Percentiles rank a stretch among this genome's conserved stretches.
Conservation (phyloP, 768 basidiomycete species). For the Antrodiella citrinella region DNA sequence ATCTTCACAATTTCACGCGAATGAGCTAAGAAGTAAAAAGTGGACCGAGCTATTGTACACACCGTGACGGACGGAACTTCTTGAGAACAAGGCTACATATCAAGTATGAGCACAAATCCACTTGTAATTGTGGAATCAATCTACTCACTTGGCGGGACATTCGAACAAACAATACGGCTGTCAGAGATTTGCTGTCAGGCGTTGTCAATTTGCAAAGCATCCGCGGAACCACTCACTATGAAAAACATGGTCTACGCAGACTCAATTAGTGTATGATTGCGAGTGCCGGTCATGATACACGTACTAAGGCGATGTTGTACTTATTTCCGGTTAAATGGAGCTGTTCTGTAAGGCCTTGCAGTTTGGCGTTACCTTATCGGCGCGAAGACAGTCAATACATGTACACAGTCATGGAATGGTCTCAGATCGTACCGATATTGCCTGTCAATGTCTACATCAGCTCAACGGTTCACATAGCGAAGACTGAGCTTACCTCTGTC, state of each 20-base stretch:
- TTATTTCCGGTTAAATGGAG: conserved; percentile 21
- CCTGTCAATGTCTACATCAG: conserved; percentile 1
- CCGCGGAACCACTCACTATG: conserved; percentile 34
- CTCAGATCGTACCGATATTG: conserved; percentile 13
- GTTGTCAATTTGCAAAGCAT: neutral
- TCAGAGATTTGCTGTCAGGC: neutral
- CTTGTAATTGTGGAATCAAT: neutral
- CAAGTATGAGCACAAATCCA: neutral
- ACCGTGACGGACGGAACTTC: conserved; percentile 48
- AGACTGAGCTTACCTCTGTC: conserved; percentile 18
- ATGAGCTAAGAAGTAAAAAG: too few relatives aligned
- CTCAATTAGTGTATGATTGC: neutral
- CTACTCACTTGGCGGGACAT: conserved; percentile 56
- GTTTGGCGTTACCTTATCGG: conserved; percentile 19
- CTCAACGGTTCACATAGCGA: neutral
- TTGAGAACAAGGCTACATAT: conserved; percentile 40
- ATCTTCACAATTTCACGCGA: conserved; percentile 22
- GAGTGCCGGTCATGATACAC: neutral
- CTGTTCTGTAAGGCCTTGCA: conserved; percentile 22
- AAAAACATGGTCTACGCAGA: conserved; percentile 57
- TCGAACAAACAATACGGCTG: conserved; percentile 58
- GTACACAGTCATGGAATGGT: neutral
- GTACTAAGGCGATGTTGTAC: conserved; percentile 14
- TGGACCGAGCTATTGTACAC: neutral
- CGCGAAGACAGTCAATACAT: neutral